These are phyloP conservation scores for Metschnikowia similis DNA, from an alignment of 805 yeast species.

Conservation along the genomic window DNA sequence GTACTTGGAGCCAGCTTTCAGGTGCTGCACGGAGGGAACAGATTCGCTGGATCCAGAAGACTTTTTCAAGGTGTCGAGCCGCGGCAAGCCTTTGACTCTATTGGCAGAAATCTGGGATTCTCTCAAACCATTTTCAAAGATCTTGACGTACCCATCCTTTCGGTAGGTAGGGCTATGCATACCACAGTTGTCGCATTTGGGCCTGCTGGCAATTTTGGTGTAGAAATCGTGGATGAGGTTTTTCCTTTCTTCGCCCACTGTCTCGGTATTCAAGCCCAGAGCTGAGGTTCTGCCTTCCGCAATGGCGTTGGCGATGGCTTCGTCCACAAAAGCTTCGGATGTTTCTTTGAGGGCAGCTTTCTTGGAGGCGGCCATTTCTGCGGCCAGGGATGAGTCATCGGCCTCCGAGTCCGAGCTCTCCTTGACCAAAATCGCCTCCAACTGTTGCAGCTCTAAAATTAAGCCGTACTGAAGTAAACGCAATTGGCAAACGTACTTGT, in stretches of 20 bases:
- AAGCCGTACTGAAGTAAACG: slow-evolving; percentile 84
- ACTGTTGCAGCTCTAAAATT: slow-evolving; percentile 66
- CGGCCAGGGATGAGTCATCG: slow-evolving; percentile 29
- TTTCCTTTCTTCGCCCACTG: slow-evolving; percentile 86
- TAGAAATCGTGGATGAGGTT: slow-evolving; percentile 67
- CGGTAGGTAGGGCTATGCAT: slow-evolving; percentile 93
- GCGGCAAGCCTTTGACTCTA: slow-evolving; percentile 70
- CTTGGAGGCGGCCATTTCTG: slow-evolving; percentile 33
- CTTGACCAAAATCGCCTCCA: slow-evolving; percentile 55
- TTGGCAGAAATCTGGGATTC: slow-evolving; percentile 82
- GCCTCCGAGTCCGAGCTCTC: slow-evolving; percentile 37
- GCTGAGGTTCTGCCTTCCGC: slow-evolving; percentile 68
- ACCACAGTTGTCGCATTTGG: slow-evolving; percentile 93
- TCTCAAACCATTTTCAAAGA: slow-evolving; percentile 80
- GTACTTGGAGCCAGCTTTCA: slow-evolving; percentile 72
- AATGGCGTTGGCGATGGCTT: slow-evolving; percentile 68
- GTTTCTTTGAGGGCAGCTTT: slow-evolving; percentile 47
- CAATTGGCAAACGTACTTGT: slow-evolving; percentile 73
- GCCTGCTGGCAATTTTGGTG: slow-evolving; percentile 65
- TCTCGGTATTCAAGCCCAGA: slow-evolving; percentile 73
- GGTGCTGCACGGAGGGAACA: slow-evolving; percentile 50
- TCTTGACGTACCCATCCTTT: slow-evolving; percentile 90
- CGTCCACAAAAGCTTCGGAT: slow-evolving; percentile 67
- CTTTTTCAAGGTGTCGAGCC: slow-evolving; percentile 60
- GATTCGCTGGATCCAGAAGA: slow-evolving; percentile 22